phyloP scores from a whole-genome alignment of 768 basidiomycete genomes.

The Xerocomellus chrysenteron region DNA sequence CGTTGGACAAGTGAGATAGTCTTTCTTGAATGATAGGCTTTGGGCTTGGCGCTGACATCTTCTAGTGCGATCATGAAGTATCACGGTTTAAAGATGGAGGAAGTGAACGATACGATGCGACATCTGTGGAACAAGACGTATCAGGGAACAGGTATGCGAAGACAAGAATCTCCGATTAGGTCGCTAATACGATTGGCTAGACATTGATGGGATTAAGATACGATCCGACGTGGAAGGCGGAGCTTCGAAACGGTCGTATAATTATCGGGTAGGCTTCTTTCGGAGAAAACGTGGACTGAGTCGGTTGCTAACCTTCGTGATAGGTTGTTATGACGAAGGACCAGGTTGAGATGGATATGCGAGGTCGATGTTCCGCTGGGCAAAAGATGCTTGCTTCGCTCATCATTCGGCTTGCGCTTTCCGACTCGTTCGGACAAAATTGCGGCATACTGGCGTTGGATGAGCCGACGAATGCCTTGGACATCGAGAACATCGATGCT shows the following conservation, averaged over 20 bases:
- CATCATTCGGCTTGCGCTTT: slow-evolving; percentile 94
- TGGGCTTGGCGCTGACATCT: slow-evolving; percentile 14
- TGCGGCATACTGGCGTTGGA: slow-evolving; percentile 97
- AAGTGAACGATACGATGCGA: slow-evolving; percentile 97
- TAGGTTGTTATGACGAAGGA: slow-evolving; percentile 99
- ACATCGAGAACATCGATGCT: slow-evolving; percentile 94
- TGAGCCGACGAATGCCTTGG: slow-evolving; percentile 97
- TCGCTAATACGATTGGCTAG: slow-evolving; percentile 41
- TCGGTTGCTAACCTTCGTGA: slow-evolving; percentile 13
- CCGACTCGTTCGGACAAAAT: slow-evolving; percentile 96
- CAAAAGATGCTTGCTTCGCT: slow-evolving; percentile 99
- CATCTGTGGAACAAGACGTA: slow-evolving; percentile 99
- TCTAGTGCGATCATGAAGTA: slow-evolving; percentile 97
- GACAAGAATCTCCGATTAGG: background rate
- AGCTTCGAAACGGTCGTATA: slow-evolving; percentile 90
- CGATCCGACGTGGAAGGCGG: slow-evolving; percentile 91
- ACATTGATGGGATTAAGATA: slow-evolving; percentile 97
- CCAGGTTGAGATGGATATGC: slow-evolving; percentile 99
- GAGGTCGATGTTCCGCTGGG: slow-evolving; percentile 95
- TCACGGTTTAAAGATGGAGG: slow-evolving; percentile 96
- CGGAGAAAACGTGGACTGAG: slow-evolving; percentile 2
- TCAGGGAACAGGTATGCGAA: slow-evolving; percentile 83
- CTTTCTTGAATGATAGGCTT: background rate
- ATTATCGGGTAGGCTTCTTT: slow-evolving; percentile 74
- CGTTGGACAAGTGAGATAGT: slow-evolving; percentile 81